phyloP scores from a whole-genome alignment of 2,329 filamentous ascomycete genomes.

The Magnaporthiopsis incrustans region DNA sequence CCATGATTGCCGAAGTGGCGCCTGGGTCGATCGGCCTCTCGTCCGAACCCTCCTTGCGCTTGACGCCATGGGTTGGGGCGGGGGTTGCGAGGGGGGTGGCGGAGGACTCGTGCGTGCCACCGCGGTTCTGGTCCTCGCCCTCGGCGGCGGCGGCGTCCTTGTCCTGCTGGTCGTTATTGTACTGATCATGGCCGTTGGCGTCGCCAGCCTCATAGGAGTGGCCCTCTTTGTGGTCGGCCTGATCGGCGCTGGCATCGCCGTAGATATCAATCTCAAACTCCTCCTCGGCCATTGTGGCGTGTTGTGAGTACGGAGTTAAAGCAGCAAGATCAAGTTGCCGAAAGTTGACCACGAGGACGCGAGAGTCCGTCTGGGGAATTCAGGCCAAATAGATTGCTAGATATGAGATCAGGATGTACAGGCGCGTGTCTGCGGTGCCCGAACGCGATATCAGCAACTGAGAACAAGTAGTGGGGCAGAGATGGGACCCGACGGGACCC shows the following conservation, averaged over 20 bases:
- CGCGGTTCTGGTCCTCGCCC: conserved; percentile 24
- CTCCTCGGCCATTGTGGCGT: conserved; percentile 54
- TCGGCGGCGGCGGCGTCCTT: conserved; percentile 27
- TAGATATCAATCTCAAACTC: conserved; percentile 69
- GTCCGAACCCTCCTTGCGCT: conserved; percentile 53
- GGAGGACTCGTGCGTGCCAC: conserved; percentile 17
- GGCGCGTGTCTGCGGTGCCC: conserved; percentile 13
- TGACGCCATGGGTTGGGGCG: conserved; percentile 45
- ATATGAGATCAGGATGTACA: conserved; percentile 12
- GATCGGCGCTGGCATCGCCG: conserved; percentile 47
- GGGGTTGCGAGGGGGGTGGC: conserved; percentile 18
- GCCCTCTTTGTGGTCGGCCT: conserved; percentile 30
- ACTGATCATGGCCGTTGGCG: conserved; percentile 20
- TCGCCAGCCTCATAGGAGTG: conserved; percentile 25
- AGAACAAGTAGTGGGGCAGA: conserved; percentile 6
- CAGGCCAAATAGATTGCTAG: conserved; percentile 5
- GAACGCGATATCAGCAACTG: conserved; percentile 14
- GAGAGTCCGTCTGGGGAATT: background rate
- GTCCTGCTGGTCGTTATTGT: conserved; percentile 29
- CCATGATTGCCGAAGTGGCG: conserved; percentile 65
- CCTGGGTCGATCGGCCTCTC: conserved; percentile 50
- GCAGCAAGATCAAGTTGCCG: conserved; percentile 4
- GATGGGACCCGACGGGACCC: too few species aligned
- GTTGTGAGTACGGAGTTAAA: background rate
- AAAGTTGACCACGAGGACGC: background rate